Percentiles rank a stretch among this genome's conserved stretches.
Evolutionary conservation across 202 grass and related monocot species (phyloP).

Genomic region (Panicum virgatum): DNA sequence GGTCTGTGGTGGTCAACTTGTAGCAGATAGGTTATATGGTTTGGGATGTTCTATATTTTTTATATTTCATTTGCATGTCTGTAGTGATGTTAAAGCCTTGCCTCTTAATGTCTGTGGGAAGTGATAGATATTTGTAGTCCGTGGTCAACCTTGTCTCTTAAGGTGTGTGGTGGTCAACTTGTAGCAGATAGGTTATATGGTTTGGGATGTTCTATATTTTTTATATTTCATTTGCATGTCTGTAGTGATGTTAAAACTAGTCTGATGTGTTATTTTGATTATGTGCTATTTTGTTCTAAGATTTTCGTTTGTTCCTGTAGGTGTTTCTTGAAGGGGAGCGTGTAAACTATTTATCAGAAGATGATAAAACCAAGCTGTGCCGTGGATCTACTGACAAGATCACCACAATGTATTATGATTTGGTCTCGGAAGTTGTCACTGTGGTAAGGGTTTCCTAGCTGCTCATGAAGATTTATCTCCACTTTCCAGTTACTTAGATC

Average conservation of each 20-base stretch:
- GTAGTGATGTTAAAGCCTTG: neutral
- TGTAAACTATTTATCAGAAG: conserved; percentile 64
- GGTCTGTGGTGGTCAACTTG: too few relatives aligned
- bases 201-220: conserved; percentile 8
- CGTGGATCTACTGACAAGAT: conserved; percentile 69
- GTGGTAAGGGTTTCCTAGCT: conserved; percentile 54
- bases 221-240: neutral
- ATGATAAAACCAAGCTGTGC: conserved; percentile 66
- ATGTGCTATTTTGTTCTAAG: conserved; percentile 4
- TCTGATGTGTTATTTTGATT: conserved; percentile 17
- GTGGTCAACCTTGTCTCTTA: too few relatives aligned
- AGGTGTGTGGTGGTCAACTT: too few relatives aligned
- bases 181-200: neutral
- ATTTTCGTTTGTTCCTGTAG: conserved; percentile 43
- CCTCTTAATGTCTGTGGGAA: neutral
- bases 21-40: neutral
- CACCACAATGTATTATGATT: conserved; percentile 78
- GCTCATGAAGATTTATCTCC: neutral
- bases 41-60: conserved; percentile 7
- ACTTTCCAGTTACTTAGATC: conserved; percentile 10
- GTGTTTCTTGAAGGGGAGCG: conserved; percentile 81
- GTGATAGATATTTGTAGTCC: neutral
- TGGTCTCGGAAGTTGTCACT: conserved; percentile 83
- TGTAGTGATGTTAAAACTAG: neutral
- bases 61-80: neutral